phyloP scores from a whole-genome alignment of 306 rosid species.

The Lathyrus aphaca region DNA sequence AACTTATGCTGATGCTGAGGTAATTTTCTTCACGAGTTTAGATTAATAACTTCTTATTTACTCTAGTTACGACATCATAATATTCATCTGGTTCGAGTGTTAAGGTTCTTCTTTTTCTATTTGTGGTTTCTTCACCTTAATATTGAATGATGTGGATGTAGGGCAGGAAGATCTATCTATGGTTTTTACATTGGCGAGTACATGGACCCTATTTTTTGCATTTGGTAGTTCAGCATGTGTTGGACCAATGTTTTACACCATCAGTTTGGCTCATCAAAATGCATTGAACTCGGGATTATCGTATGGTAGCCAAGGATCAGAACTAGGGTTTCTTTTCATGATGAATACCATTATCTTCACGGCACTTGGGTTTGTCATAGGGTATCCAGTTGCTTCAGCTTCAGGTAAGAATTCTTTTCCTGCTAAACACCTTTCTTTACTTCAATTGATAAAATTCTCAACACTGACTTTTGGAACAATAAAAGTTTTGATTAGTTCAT shows the following conservation, averaged over 20 bases:
- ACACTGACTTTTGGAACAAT: not conserved
- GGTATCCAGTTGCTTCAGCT: conserved; percentile 71
- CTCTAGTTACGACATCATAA: no score
- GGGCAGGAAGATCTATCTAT: conserved; percentile 98
- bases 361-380: conserved; percentile 39
- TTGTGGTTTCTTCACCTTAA: conserved; percentile 47
- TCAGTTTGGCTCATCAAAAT: conserved; percentile 60
- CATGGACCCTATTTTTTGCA: conserved; percentile 77
- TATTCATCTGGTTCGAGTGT: conserved; percentile 19
- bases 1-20: conserved; percentile 90
- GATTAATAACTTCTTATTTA: no score
- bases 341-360: conserved; percentile 57
- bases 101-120: conserved; percentile 10
- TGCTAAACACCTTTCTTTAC: conserved; percentile 14
- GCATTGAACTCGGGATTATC: conserved; percentile 53
- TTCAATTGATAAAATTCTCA: conserved; percentile 1
- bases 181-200: conserved; percentile 80
- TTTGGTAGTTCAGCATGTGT: conserved; percentile 61
- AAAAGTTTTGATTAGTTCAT: not conserved
- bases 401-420: conserved; percentile 57
- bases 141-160: conserved; percentile 89
- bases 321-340: conserved; percentile 48
- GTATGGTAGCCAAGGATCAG: conserved; percentile 50
- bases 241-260: conserved; percentile 62
- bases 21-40: conserved; percentile 46